Evolutionary conservation across 495 filamentous ascomycete genomes (phyloP).

Genomic region (Tuber brumale): DNA sequence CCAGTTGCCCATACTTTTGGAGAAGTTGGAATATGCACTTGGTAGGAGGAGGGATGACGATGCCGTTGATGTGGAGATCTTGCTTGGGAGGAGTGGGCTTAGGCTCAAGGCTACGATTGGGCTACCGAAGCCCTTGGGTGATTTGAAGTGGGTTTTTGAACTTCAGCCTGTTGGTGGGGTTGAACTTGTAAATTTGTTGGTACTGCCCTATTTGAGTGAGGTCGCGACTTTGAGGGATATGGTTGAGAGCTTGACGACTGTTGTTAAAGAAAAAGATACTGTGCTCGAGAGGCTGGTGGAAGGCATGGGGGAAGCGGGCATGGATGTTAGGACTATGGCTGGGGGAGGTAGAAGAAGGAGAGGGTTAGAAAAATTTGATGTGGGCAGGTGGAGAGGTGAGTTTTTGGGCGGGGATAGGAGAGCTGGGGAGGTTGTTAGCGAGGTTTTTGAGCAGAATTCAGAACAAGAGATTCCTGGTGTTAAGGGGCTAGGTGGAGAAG

Average conservation of each 20-base stretch:
- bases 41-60: constrained; percentile 42
- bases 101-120: constrained; percentile 54
- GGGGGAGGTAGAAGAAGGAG: constrained; percentile 56
- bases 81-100: constrained; percentile 44
- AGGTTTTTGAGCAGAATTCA: constrained; percentile 39
- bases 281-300: constrained; percentile 69
- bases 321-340: constrained; percentile 64
- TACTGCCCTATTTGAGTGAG: constrained; percentile 62
- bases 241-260: constrained; percentile 52
- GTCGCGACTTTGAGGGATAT: constrained; percentile 50
- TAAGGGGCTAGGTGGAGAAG: constrained; percentile 32
- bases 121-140: constrained; percentile 60
- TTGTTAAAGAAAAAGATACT: constrained; percentile 68
- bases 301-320: constrained; percentile 63
- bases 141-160: constrained; percentile 62
- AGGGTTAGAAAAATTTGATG: constrained; percentile 52
- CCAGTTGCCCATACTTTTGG: constrained; percentile 65
- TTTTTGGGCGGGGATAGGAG: constrained; percentile 39
- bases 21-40: constrained; percentile 62
- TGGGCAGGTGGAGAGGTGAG: constrained; percentile 47
- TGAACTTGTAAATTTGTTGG: constrained; percentile 54
- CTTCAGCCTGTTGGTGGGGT: constrained; percentile 53
- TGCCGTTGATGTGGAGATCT: constrained; percentile 40
- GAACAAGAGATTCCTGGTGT: constrained; percentile 24
- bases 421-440: constrained; percentile 40